A percentile compares a stretch with the other conserved stretches of the same genome.
phyloP scores from a whole-genome alignment of 495 filamentous ascomycete genomes.

The Penicillium odoratum region DNA sequence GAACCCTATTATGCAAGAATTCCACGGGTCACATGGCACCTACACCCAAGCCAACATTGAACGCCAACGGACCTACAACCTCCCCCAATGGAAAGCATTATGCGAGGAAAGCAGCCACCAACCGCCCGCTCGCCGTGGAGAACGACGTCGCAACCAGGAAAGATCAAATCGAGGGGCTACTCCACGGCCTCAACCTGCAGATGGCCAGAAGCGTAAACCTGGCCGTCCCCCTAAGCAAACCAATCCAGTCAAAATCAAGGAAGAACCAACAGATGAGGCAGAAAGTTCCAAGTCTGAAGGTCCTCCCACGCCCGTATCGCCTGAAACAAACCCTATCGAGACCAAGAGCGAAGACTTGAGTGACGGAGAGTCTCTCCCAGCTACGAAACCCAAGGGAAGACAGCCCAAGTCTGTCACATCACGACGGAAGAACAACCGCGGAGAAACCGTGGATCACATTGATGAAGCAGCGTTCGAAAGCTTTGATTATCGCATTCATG shows the following conservation, averaged over 20 bases:
- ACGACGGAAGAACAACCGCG: slow-evolving; percentile 76
- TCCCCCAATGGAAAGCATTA: slow-evolving; percentile 91
- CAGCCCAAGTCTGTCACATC: slow-evolving; percentile 63
- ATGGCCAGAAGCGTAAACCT: slow-evolving; percentile 46
- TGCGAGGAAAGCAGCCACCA: slow-evolving; percentile 94
- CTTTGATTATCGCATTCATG: slow-evolving; percentile 85
- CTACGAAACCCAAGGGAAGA: slow-evolving; percentile 48
- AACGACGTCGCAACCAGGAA: slow-evolving; percentile 76
- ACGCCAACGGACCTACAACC: slow-evolving; percentile 91
- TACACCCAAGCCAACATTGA: slow-evolving; percentile 96
- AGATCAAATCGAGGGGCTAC: slow-evolving; percentile 48
- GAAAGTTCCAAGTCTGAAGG: slow-evolving; percentile 44
- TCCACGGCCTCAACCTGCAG: slow-evolving; percentile 35
- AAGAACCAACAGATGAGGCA: slow-evolving; percentile 47
- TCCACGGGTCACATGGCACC: slow-evolving; percentile 87
- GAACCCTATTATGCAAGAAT: slow-evolving; percentile 97
- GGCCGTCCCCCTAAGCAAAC: slow-evolving; percentile 46
- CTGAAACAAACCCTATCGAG: slow-evolving; percentile 48
- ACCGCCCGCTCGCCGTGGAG: slow-evolving; percentile 89
- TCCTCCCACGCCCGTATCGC: slow-evolving; percentile 56
- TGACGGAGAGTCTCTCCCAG: slow-evolving; percentile 51
- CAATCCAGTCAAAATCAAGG: slow-evolving; percentile 46
- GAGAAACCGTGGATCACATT: slow-evolving; percentile 65
- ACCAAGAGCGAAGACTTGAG: slow-evolving; percentile 49
- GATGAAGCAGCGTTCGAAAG: slow-evolving; percentile 84